Conservation (phyloP, 177 flowering plant species). For the Vitis hybrid region DNA sequence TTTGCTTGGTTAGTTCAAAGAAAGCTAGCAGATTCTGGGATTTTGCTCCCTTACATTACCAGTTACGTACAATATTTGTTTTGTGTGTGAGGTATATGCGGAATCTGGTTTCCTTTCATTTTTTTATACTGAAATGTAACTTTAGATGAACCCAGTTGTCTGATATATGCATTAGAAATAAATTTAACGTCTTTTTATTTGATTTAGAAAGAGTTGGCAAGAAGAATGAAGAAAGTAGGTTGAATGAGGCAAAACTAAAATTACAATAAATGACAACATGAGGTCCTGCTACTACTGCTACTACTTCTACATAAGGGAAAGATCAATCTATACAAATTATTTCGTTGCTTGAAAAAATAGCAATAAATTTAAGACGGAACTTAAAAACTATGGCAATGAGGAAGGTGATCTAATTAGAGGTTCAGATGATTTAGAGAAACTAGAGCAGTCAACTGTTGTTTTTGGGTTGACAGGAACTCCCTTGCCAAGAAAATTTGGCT, state of each 20-base stretch:
- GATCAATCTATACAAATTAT: slow-evolving; percentile 19
- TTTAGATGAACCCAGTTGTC: neutral
- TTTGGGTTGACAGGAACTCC: slow-evolving; percentile 17
- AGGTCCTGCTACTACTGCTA: neutral
- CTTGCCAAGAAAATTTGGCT: slow-evolving; percentile 20
- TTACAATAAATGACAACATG: neutral
- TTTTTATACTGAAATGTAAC: neutral
- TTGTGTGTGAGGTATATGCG: too few species aligned
- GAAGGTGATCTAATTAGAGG: slow-evolving; percentile 45
- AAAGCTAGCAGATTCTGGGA: too few species aligned
- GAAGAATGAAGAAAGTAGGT: too few species aligned
- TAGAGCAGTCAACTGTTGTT: slow-evolving; percentile 44
- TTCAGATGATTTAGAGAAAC: slow-evolving; percentile 58
- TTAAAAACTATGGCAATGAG: slow-evolving; percentile 12
- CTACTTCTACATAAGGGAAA: neutral
- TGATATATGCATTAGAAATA: neutral
- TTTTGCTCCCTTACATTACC: too few species aligned
- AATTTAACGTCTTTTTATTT: neutral
- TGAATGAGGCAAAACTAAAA: neutral
- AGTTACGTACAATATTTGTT: too few species aligned
- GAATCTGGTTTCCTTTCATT: neutral
- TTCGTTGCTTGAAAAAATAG: slow-evolving; percentile 16
- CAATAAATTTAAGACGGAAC: neutral
- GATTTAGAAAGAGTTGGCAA: neutral
- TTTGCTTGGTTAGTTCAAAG: too few species aligned